Evolutionary conservation across 768 basidiomycete species (phyloP).

Genomic region (Boletus rufocinnamomeus): DNA sequence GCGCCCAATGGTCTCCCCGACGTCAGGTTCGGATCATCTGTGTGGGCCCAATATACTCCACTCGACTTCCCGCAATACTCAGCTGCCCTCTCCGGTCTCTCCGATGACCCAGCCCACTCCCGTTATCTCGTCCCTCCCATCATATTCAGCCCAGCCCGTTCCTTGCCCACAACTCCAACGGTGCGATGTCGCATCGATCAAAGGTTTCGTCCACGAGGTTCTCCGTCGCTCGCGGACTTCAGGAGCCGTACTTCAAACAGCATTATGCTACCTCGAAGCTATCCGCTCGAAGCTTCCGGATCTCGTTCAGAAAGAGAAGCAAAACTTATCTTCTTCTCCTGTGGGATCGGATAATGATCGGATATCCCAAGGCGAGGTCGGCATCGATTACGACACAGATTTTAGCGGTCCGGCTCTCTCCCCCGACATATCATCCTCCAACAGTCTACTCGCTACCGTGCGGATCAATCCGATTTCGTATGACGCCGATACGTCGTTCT

Average conservation of each 20-base stretch:
- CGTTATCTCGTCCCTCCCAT: conserved; percentile 31
- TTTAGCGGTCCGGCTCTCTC: conserved; percentile 20
- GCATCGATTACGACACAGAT: conserved; percentile 44
- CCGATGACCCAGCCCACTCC: conserved; percentile 45
- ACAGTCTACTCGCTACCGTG: conserved; percentile 45
- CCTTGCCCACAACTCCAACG: conserved; percentile 15
- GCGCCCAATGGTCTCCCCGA: conserved; percentile 28
- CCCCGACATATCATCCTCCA: conserved; percentile 12
- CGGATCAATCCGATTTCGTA: conserved; percentile 38
- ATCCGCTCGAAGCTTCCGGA: conserved; percentile 72
- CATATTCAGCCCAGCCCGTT: conserved; percentile 27
- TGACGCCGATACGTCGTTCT: conserved; percentile 20
- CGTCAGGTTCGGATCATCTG: conserved; percentile 14
- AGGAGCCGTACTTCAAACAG: conserved; percentile 81
- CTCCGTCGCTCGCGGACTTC: conserved; percentile 85
- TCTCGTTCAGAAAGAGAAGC: conserved; percentile 52
- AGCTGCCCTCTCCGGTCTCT: conserved; percentile 57
- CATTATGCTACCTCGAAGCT: conserved; percentile 85
- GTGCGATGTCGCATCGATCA: conserved; percentile 57
- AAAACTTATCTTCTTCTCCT: conserved; percentile 44
- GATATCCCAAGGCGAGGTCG: conserved; percentile 46
- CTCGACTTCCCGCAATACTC: conserved; percentile 35
- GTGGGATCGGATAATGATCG: conserved; percentile 43
- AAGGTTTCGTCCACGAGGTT: conserved; percentile 85
- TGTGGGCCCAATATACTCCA: conserved; percentile 3